Conservation (phyloP, 257 asterid species). For the Solanum ahanhuiri region DNA sequence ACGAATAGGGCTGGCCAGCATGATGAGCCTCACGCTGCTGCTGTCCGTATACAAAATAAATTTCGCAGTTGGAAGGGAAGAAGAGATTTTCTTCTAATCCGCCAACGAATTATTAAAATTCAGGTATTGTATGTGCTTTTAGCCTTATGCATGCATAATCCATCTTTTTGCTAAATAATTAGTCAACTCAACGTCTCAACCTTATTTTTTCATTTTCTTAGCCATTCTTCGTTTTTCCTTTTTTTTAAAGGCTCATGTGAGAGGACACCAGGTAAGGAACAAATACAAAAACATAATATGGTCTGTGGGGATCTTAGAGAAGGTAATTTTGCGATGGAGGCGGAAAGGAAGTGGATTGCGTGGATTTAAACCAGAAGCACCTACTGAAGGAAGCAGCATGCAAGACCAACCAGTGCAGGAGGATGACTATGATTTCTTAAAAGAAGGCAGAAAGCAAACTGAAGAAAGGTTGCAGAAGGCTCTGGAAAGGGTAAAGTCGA, state of each 20-base stretch:
- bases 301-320: constrained; percentile 88
- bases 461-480: constrained; percentile 78
- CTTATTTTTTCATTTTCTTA: background rate
- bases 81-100: constrained; percentile 54
- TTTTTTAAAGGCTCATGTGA: constrained; percentile 69
- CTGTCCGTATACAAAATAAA: constrained; percentile 71
- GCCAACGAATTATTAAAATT: constrained; percentile 71
- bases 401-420: constrained; percentile 33
- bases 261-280: constrained; percentile 97
- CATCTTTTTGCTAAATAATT: background rate
- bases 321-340: constrained; percentile 77
- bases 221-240: background rate
- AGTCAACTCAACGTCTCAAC: background rate
- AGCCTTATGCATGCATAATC: background rate
- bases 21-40: constrained; percentile 73
- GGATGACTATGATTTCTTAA: constrained; percentile 78
- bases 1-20: constrained; percentile 40
- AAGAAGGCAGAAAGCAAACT: constrained; percentile 83
- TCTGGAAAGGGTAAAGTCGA: constrained; percentile 79
- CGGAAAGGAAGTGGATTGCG: constrained; percentile 88
- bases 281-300: constrained; percentile 67
- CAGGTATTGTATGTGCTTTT: constrained; percentile 37
- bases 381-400: constrained; percentile 31
- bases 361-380: constrained; percentile 57
- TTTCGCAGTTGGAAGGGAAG: constrained; percentile 94